Conservation (phyloP, 2,329 filamentous ascomycete genomes). For the Nothopassalora personata region DNA sequence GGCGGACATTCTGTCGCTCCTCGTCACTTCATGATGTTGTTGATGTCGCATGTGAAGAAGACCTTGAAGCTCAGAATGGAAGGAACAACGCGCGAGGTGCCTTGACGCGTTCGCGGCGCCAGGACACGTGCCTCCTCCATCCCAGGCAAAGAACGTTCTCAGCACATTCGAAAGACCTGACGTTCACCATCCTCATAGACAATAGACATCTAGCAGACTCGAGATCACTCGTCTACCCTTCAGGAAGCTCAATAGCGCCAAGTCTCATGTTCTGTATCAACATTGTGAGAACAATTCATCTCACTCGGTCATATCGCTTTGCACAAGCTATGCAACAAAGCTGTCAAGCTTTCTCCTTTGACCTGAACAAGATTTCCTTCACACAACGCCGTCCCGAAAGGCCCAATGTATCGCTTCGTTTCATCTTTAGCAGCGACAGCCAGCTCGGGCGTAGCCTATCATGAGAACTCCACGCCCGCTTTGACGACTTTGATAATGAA, state of each 20-base stretch:
- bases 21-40: not conserved
- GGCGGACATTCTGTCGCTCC: not conserved
- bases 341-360: too few species aligned
- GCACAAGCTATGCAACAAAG: not conserved
- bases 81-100: too few species aligned
- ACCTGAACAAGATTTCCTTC: not conserved
- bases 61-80: not conserved
- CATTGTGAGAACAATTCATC: not conserved
- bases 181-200: too few species aligned
- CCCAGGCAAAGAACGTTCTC: too few species aligned
- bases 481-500: too few species aligned
- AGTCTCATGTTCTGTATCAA: not conserved
- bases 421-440: not conserved
- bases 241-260: too few species aligned
- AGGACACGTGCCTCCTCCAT: not conserved
- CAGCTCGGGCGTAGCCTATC: not conserved
- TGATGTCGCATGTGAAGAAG: not conserved
- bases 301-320: not conserved
- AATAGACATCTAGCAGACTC: too few species aligned
- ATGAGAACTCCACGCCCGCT: not conserved
- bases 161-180: too few species aligned
- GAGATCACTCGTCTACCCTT: too few species aligned
- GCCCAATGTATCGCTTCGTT: constrained; percentile 5
- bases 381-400: not conserved
- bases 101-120: not conserved